Conservation (phyloP, 2,329 filamentous ascomycete species). For the Blastomyces emzantsi region DNA sequence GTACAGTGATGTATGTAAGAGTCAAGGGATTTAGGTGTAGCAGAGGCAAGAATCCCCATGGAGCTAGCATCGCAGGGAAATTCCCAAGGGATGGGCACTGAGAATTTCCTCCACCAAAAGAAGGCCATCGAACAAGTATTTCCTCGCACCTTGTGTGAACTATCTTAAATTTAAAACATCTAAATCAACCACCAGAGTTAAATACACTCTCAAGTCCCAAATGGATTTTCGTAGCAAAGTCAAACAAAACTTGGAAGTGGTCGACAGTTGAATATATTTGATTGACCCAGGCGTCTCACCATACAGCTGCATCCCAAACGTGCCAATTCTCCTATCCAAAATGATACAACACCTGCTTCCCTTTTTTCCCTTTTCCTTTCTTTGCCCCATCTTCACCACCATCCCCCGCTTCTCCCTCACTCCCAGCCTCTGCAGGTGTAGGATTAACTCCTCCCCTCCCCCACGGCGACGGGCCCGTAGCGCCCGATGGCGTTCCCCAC, state of each 20-base stretch:
- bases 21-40: no score
- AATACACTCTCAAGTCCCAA: background rate
- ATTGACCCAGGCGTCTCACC: background rate
- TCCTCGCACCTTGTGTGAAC: no score
- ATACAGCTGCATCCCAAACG: background rate
- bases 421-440: conserved; percentile 14
- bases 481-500: conserved; percentile 34
- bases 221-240: background rate
- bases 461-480: conserved; percentile 32
- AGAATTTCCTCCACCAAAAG: no score
- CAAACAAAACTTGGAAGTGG: background rate
- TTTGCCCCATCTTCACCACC: conserved; percentile 14
- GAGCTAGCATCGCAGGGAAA: no score
- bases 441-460: conserved; percentile 18
- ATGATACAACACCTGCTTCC: conserved; percentile 34
- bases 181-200: background rate
- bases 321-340: conserved; percentile 24
- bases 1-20: no score
- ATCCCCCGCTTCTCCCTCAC: conserved; percentile 16
- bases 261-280: background rate
- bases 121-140: no score
- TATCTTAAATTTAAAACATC: no score
- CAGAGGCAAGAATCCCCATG: no score
- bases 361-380: conserved; percentile 31
- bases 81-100: no score